phyloP scores from a whole-genome alignment of 805 yeast genomes.

The Spathaspora arborariae region DNA sequence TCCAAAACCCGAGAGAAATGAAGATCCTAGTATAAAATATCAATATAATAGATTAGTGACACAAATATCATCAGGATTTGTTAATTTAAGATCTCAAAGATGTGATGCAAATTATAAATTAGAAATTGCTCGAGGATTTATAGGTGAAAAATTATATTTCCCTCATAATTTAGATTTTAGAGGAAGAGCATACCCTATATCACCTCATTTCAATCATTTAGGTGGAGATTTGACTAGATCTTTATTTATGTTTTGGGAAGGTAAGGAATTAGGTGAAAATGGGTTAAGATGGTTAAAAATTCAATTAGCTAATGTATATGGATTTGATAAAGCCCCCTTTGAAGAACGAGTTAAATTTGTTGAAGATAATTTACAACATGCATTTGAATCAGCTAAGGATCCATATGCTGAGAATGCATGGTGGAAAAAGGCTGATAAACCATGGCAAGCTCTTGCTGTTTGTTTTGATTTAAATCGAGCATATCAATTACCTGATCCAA shows the following conservation, averaged over 20 bases:
- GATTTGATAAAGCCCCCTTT: constrained; percentile 69
- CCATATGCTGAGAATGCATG: constrained; percentile 57
- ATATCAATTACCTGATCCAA: constrained; percentile 57
- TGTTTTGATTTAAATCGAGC: constrained; percentile 68
- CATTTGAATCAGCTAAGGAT: constrained; percentile 55
- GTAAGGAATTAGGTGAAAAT: constrained; percentile 57
- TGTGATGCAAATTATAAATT: constrained; percentile 92
- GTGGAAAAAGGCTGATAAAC: constrained; percentile 76
- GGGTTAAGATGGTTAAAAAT: constrained; percentile 76
- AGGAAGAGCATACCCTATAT: constrained; percentile 79
- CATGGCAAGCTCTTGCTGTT: constrained; percentile 77
- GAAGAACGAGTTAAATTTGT: constrained; percentile 58
- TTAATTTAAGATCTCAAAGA: constrained; percentile 75
- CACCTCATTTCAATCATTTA: constrained; percentile 77
- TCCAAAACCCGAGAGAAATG: constrained; percentile 51
- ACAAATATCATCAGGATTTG: constrained; percentile 53
- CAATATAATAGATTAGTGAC: constrained; percentile 67
- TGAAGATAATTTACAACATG: constrained; percentile 52
- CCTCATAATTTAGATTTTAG: constrained; percentile 81
- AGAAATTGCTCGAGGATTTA: constrained; percentile 90
- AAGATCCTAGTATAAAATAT: constrained; percentile 69
- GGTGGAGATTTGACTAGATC: constrained; percentile 79
- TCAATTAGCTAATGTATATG: constrained; percentile 70
- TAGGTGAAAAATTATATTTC: constrained; percentile 70
- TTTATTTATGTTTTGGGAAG: constrained; percentile 71